These are phyloP conservation scores for Cutaneotrichosporon sp. DNA, from an alignment of 1,284 basidiomycete genomes.

Conservation along the genomic window DNA sequence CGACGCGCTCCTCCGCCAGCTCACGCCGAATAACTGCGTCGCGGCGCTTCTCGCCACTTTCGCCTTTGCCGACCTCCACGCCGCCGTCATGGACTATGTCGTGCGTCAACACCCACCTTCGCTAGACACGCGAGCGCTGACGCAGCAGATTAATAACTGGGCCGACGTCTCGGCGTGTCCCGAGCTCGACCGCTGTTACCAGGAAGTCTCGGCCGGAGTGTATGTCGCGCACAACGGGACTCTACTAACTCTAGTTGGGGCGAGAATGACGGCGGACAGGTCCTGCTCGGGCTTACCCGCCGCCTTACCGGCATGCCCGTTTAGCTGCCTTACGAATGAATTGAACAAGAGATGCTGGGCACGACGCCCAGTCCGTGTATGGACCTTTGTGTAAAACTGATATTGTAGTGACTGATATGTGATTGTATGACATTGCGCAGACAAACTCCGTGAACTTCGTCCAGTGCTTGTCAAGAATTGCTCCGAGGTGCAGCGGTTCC, in stretches of 20 bases:
- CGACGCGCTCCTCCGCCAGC: conserved; percentile 67
- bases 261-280: conserved; percentile 31
- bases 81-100: conserved; percentile 34
- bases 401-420: no score
- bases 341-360: no score
- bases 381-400: no score
- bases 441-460: no score
- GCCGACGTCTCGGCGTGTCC: conserved; percentile 22
- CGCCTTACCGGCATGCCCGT: conserved; percentile 12
- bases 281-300: conserved; percentile 27
- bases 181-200: conserved; percentile 35
- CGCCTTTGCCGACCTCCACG: conserved; percentile 35
- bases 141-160: conserved; percentile 33
- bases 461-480: no score
- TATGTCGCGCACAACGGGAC: background rate
- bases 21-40: conserved; percentile 67
- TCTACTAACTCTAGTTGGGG: conserved; percentile 21
- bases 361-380: no score
- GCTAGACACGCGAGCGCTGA: no score
- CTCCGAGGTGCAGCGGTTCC: no score
- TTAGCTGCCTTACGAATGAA: background rate
- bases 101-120: conserved; percentile 23
- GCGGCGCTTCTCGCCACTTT: conserved; percentile 54
- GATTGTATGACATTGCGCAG: no score
- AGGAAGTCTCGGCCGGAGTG: conserved; percentile 41